Base-by-base conservation (phyloP, 2,329 filamentous ascomycete species). In the Fusarium sp. region DNA sequence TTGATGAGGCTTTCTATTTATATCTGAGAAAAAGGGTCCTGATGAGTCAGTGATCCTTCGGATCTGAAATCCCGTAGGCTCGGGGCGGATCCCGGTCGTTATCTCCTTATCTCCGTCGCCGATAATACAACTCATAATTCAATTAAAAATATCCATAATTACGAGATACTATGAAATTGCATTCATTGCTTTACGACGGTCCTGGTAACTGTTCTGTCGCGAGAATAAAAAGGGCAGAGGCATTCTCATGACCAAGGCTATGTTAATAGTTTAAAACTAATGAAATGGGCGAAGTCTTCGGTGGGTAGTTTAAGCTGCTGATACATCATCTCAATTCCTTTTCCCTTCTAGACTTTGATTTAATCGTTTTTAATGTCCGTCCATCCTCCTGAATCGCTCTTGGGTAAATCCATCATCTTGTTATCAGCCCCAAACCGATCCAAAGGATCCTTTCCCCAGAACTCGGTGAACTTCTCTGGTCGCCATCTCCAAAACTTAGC, bases 401-500 rank as follows among this genome's bases (percentile, higher is more conserved):
- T 41, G 0, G 60, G 63, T 0, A 67, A 9, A 33, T 64, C 52
- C 39, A 67, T 62, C 1, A 70, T 51, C 2, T 17, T 45, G 5
- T 57, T 35, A 0, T 63, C 55, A 25, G 51, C 63, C 3, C 67
- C 67, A 58, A 67, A 69, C 4, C 66, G 27, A 58, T 69, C 55
- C 18, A 69, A 4, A 1, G 55, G 36, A 49, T 70, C 55, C 1
- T 58, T 42, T 0, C 67, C 66, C 67, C 67, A 70, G 0, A 70
- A 69, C 0, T 46, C 51, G 0, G 37, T 27, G 8, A 57, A 46
- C 37, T 41, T 67, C 37, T 64, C 66, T 0, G 66, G 58, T 11
- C 67, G 52, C 67, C 66, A 70, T 37, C 6, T 59, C 67, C 66
- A 70, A 3, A 61, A 54, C 41, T 61, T 60, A 0, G 39, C 47